Evolutionary conservation across 2,329 filamentous ascomycete species (phyloP).

Genomic region (Chrysoporthe deuterocubensis): DNA sequence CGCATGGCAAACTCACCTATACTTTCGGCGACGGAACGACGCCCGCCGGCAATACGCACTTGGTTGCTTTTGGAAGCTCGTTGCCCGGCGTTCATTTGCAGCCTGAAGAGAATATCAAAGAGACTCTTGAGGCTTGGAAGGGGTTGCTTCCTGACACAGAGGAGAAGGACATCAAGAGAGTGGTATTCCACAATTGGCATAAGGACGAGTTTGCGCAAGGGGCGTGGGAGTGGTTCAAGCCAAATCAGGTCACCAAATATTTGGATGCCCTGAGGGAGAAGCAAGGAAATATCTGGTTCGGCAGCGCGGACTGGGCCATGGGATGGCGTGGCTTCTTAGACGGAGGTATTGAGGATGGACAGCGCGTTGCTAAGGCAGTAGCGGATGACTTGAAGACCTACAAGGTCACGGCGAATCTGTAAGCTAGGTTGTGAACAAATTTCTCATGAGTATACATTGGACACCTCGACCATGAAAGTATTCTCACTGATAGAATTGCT

Average conservation of each 20-base stretch:
- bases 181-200: constrained; percentile 27
- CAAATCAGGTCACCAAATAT: constrained; percentile 24
- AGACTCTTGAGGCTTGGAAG: constrained; percentile 18
- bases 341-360: constrained; percentile 25
- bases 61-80: constrained; percentile 49
- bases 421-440: background rate
- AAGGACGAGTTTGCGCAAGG: constrained; percentile 25
- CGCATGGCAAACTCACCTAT: constrained; percentile 47
- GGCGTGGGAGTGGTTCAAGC: constrained; percentile 26
- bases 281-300: constrained; percentile 25
- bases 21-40: constrained; percentile 50
- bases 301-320: constrained; percentile 27
- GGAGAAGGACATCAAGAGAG: constrained; percentile 35
- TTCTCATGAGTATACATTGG: background rate
- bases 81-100: constrained; percentile 46
- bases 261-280: constrained; percentile 17
- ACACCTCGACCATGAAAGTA: no score
- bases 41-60: constrained; percentile 49
- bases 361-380: constrained; percentile 25
- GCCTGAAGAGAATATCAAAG: constrained; percentile 45
- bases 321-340: constrained; percentile 26
- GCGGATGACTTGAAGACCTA: constrained; percentile 14
- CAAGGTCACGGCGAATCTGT: background rate
- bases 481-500: no score
- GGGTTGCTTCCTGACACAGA: constrained; percentile 13